phyloP scores from a whole-genome alignment of 176 grass and related monocot genomes.

The Bothriochloa decipiens region DNA sequence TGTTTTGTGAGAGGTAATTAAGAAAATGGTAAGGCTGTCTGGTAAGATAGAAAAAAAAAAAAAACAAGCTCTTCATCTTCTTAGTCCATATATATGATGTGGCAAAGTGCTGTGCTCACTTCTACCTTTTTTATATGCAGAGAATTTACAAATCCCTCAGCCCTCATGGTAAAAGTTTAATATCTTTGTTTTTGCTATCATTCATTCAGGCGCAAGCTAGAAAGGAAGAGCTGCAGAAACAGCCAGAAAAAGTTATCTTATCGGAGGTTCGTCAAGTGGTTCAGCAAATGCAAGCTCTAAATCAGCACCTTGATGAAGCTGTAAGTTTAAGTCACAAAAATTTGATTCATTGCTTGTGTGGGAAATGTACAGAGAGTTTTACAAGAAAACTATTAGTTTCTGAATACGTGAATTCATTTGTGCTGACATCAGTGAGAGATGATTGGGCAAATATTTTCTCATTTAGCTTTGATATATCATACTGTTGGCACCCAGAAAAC shows the following conservation, averaged over 20 bases:
- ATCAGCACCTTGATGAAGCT: constrained; percentile 85
- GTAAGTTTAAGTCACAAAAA: constrained; percentile 52
- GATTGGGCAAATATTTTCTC: neutral
- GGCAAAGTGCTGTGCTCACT: neutral
- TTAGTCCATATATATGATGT: neutral
- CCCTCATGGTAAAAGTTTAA: neutral
- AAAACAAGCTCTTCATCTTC: neutral
- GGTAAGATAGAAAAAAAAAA: neutral
- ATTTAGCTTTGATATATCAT: too few relatives aligned
- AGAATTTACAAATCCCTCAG: constrained; percentile 11
- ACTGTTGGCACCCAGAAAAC: neutral
- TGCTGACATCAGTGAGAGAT: neutral
- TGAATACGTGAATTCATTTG: constrained; percentile 10
- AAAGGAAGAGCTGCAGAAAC: constrained; percentile 55
- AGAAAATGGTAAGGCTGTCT: neutral
- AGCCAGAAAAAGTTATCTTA: constrained; percentile 77
- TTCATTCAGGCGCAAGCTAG: constrained; percentile 72
- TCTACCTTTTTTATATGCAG: neutral
- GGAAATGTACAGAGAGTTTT: constrained; percentile 29
- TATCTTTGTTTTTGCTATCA: constrained; percentile 2
- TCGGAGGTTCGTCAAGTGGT: constrained; percentile 90
- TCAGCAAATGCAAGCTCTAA: constrained; percentile 86
- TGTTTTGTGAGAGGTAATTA: neutral
- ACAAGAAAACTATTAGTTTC: neutral
- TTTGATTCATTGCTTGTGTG: constrained; percentile 13